A percentile compares a stretch with the other conserved stretches of the same genome.
Conservation (phyloP, 2,329 filamentous ascomycete genomes). For the Hawksworthiomyces lignivorus region DNA sequence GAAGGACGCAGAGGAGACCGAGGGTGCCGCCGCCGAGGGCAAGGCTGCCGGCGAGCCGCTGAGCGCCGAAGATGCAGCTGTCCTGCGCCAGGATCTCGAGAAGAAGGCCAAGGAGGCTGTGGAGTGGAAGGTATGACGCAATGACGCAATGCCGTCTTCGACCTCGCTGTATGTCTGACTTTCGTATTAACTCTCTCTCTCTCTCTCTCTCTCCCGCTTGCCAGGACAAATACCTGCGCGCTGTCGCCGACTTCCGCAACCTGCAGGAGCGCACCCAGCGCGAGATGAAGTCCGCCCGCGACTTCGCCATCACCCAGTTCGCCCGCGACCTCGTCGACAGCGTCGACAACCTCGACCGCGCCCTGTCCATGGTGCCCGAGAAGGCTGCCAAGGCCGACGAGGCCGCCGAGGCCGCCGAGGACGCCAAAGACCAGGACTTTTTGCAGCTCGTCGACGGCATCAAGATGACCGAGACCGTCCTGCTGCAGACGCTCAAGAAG, state of each 20-base stretch:
- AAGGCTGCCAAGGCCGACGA: constrained; percentile 20
- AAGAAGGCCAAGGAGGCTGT: constrained; percentile 46
- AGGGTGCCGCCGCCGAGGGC: constrained; percentile 10
- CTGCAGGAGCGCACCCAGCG: constrained; percentile 90
- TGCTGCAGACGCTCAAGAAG: constrained; percentile 84
- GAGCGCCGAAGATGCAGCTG: constrained; percentile 22
- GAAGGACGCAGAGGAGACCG: constrained; percentile 17
- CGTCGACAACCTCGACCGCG: constrained; percentile 95
- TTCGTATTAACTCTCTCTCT: no score
- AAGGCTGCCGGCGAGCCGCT: constrained; percentile 22
- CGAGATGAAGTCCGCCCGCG: constrained; percentile 77
- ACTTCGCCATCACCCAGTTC: constrained; percentile 95
- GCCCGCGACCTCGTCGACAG: constrained; percentile 90
- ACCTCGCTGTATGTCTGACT: no score
- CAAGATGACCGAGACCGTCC: constrained; percentile 87
- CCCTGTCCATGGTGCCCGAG: constrained; percentile 67
- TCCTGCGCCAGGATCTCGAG: constrained; percentile 45
- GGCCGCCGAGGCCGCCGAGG: constrained; percentile 49
- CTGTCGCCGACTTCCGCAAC: constrained; percentile 94
- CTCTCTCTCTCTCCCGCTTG: not conserved
- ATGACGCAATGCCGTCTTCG: no score
- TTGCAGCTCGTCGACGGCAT: constrained; percentile 77
- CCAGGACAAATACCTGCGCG: constrained; percentile 90
- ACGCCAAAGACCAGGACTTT: constrained; percentile 58
- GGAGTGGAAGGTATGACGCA: constrained; percentile 91